phyloP scores from a whole-genome alignment of 768 basidiomycete species.

The Boletus reticulatus region DNA sequence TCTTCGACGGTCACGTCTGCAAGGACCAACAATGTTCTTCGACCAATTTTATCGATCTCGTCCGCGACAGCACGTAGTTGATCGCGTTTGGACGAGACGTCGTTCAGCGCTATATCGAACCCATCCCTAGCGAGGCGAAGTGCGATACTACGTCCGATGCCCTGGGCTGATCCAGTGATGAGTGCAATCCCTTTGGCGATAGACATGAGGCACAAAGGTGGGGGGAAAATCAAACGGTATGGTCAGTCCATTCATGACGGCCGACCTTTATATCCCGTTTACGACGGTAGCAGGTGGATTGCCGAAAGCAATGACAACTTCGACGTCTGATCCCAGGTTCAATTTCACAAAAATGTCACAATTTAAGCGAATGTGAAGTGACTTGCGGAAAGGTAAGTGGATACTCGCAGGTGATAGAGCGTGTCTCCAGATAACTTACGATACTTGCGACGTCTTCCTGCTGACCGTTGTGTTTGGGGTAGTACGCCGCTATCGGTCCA shows the following conservation, averaged over 20 bases:
- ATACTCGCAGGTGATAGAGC: constrained; percentile 34
- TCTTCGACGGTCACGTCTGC: constrained; percentile 42
- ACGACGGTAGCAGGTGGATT: no score
- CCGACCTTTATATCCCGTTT: no score
- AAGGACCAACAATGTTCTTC: constrained; percentile 16
- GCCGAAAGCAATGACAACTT: no score
- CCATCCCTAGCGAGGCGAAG: constrained; percentile 1
- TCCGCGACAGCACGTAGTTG: neutral
- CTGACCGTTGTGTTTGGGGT: constrained; percentile 13
- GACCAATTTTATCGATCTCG: neutral
- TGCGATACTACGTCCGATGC: neutral
- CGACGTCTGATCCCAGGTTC: no score
- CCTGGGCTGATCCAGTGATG: constrained; percentile 3
- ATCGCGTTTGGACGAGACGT: neutral
- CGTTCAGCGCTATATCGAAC: constrained; percentile 3
- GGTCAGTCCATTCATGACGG: no score
- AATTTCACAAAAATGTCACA: neutral
- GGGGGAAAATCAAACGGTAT: neutral
- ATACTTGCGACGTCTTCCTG: constrained; percentile 35
- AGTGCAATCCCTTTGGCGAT: neutral
- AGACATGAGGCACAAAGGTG: neutral
- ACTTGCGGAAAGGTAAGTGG: neutral
- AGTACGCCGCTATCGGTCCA: neutral
- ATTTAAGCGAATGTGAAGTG: constrained; percentile 3
- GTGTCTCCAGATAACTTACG: constrained; percentile 35